A percentile compares a stretch with the other conserved stretches of the same genome.
These are phyloP conservation scores for Chimonanthus praecox DNA, from an alignment of 164 flowering plant species.

Conservation along the genomic window DNA sequence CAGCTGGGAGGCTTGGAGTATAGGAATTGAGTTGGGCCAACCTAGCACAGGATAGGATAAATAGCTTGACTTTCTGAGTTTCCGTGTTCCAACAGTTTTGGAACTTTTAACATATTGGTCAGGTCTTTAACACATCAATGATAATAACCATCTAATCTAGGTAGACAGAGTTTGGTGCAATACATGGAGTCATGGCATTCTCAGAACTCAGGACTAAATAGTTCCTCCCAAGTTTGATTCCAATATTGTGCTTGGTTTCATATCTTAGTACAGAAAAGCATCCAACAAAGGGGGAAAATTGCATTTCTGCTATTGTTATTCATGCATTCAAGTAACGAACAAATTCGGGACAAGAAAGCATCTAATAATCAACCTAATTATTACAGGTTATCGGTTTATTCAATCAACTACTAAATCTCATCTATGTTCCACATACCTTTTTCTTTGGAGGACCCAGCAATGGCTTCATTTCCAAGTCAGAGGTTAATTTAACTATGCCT, in stretches of 20 bases:
- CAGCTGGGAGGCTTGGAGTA: no score
- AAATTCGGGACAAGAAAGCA: background rate
- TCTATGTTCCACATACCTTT: conserved; percentile 26
- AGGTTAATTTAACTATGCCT: conserved; percentile 60
- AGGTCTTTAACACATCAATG: no score
- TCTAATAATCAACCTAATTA: background rate
- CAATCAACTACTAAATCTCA: background rate
- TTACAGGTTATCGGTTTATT: background rate
- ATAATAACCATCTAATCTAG: no score
- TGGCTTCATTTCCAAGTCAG: conserved; percentile 75
- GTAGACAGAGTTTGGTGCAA: no score
- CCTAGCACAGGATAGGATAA: no score
- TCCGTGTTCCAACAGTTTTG: no score
- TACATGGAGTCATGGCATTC: no score
- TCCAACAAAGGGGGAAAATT: background rate
- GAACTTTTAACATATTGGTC: no score
- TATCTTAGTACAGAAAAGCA: background rate
- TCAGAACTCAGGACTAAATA: no score
- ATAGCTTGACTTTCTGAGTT: no score
- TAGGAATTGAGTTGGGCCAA: no score
- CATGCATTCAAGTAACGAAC: background rate
- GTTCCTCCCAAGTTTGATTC: background rate
- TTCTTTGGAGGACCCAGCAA: conserved; percentile 52
- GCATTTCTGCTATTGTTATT: background rate
- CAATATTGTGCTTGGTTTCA: background rate